Evolutionary conservation across 2,329 filamentous ascomycete species (phyloP).

Genomic region (Sodiomyces alkalinus): DNA sequence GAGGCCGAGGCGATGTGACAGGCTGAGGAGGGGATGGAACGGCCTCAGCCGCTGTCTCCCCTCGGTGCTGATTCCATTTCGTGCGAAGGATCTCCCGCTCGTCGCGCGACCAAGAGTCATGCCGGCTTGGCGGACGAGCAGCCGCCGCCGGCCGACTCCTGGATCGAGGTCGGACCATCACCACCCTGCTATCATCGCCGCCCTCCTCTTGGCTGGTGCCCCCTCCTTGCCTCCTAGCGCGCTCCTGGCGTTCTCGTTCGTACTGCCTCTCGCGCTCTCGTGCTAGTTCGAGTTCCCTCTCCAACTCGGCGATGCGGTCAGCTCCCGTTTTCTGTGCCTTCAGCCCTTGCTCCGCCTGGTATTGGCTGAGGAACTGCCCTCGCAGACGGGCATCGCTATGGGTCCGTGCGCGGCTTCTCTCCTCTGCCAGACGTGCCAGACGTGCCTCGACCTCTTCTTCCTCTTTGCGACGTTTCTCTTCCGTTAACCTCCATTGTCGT

Average conservation of each 20-base stretch:
- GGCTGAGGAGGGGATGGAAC: constrained; percentile 12
- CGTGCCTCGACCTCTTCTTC: constrained; percentile 58
- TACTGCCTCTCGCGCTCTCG: constrained; percentile 49
- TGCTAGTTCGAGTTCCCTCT: constrained; percentile 51
- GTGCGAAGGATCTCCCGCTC: constrained; percentile 50
- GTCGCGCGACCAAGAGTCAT: constrained; percentile 48
- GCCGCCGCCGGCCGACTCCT: constrained; percentile 12
- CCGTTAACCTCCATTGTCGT: constrained; percentile 59
- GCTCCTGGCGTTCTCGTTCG: constrained; percentile 39
- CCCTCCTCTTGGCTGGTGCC: constrained; percentile 12
- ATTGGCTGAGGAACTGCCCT: constrained; percentile 77
- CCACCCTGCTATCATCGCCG: constrained; percentile 14
- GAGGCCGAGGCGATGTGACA: constrained; percentile 19
- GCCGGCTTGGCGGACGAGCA: constrained; percentile 32
- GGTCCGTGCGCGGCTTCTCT: constrained; percentile 46
- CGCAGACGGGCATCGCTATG: constrained; percentile 52
- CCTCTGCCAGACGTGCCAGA: constrained; percentile 47
- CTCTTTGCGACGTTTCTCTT: constrained; percentile 54
- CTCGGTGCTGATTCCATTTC: constrained; percentile 27
- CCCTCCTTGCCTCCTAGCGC: constrained; percentile 17
- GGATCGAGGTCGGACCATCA: constrained; percentile 15
- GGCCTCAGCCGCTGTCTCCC: constrained; percentile 10
- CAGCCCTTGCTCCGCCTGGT: constrained; percentile 51
- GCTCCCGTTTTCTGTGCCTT: constrained; percentile 11
- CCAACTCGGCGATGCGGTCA: constrained; percentile 41